phyloP scores from a whole-genome alignment of 177 flowering plant genomes.

The Tripterygium wilfordii region DNA sequence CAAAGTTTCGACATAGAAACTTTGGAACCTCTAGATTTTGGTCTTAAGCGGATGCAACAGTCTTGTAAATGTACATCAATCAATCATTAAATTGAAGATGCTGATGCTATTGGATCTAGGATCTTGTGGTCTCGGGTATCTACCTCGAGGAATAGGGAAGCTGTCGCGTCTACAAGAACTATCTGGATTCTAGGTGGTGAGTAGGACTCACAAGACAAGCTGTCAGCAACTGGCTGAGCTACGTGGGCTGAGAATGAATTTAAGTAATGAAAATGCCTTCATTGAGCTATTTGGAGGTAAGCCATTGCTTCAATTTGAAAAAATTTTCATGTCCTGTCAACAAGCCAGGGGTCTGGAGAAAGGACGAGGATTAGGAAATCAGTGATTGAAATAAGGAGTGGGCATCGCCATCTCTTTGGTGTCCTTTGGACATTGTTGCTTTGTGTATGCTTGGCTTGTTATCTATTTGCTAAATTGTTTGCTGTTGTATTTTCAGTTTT shows the following conservation, averaged over 20 bases:
- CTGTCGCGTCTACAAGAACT: constrained; percentile 19
- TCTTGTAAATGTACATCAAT: constrained; percentile 6
- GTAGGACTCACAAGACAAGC: background rate
- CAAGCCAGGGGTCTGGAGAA: constrained; percentile 8
- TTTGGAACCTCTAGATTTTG: constrained; percentile 15
- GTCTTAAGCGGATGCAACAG: constrained; percentile 10
- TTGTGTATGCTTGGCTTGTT: too few species aligned
- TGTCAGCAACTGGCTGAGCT: constrained; percentile 9
- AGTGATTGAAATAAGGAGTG: too few species aligned
- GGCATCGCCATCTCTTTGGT: too few species aligned
- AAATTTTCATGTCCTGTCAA: constrained; percentile 1
- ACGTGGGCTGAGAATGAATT: constrained; percentile 10
- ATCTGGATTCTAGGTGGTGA: constrained; percentile 13
- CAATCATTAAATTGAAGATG: constrained; percentile 8
- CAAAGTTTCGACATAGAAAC: constrained; percentile 1
- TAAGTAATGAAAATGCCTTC: constrained; percentile 11
- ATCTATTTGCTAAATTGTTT: too few species aligned
- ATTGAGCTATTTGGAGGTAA: constrained; percentile 12
- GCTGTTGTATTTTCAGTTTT: too few species aligned
- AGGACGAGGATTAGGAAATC: too few species aligned
- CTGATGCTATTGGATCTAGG: constrained; percentile 9
- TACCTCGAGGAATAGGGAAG: constrained; percentile 11
- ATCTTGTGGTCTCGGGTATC: constrained; percentile 7
- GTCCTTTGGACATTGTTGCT: too few species aligned
- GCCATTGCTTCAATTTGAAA: constrained; percentile 6